phyloP scores from a whole-genome alignment of 768 basidiomycete species.

The Suillus weaverae region DNA sequence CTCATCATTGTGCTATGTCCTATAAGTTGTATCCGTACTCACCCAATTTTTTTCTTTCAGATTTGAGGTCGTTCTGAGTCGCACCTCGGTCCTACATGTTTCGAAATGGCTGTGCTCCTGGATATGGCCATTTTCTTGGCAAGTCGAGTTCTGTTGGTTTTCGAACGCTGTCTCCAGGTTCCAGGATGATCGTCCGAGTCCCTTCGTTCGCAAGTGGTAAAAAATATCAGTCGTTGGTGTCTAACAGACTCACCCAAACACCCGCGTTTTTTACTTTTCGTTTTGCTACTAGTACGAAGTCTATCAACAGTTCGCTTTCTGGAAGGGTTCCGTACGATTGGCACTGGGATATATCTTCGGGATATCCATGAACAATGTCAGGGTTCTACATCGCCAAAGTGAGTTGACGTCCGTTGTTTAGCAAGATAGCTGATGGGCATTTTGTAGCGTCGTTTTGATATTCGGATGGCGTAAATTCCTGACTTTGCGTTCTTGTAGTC shows the following conservation, averaged over 20 bases:
- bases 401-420: constrained; percentile 6
- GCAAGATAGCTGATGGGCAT: not conserved
- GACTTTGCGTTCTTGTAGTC: not conserved
- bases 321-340: not conserved
- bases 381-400: constrained; percentile 19
- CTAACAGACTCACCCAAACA: not conserved
- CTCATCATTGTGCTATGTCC: not conserved
- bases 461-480: constrained; percentile 28
- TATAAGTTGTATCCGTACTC: not conserved
- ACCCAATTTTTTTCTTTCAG: not conserved
- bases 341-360: not conserved
- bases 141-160: not conserved
- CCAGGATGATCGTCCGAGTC: not conserved
- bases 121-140: not conserved
- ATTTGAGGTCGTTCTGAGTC: not conserved
- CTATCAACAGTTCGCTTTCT: not conserved
- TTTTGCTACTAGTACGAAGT: not conserved
- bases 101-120: not conserved
- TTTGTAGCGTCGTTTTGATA: constrained; percentile 25
- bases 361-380: not conserved
- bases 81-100: not conserved
- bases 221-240: not conserved
- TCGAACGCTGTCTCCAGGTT: not conserved
- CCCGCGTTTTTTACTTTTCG: not conserved
- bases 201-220: not conserved